Conservation (phyloP, 2,329 filamentous ascomycete species). For the Monosporascus sp. region DNA sequence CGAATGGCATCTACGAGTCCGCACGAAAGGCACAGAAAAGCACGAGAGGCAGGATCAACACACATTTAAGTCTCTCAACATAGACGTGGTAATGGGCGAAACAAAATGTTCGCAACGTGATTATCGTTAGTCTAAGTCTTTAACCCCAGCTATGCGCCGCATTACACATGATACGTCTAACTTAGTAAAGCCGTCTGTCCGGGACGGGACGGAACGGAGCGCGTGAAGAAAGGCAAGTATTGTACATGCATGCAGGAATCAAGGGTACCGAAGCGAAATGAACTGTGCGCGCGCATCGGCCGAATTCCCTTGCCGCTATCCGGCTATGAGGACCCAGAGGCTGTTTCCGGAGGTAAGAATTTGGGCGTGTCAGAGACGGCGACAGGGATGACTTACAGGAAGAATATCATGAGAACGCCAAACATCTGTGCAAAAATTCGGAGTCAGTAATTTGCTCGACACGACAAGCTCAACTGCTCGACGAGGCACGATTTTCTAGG, state of each 20-base stretch:
- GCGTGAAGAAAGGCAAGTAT: neutral
- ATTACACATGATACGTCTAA: neutral
- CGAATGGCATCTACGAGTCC: too few species aligned
- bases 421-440: conserved; percentile 49
- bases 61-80: too few species aligned
- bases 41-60: too few species aligned
- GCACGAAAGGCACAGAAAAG: too few species aligned
- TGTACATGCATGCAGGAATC: neutral
- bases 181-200: neutral
- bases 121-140: neutral
- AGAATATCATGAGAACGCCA: conserved; percentile 92
- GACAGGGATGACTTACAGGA: conserved; percentile 46
- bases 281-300: neutral
- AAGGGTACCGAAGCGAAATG: neutral
- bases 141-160: neutral
- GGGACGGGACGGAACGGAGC: too few species aligned
- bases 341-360: conserved; percentile 24
- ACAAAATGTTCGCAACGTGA: too few species aligned
- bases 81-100: neutral
- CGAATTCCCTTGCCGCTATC: conserved; percentile 26
- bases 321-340: conserved; percentile 64
- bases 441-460: neutral
- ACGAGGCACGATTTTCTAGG: too few species aligned
- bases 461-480: neutral
- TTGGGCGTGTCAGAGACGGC: neutral